Evolutionary conservation across 352 stramenopile genomes (phyloP).

Genomic region (Pythium apleroticum): DNA sequence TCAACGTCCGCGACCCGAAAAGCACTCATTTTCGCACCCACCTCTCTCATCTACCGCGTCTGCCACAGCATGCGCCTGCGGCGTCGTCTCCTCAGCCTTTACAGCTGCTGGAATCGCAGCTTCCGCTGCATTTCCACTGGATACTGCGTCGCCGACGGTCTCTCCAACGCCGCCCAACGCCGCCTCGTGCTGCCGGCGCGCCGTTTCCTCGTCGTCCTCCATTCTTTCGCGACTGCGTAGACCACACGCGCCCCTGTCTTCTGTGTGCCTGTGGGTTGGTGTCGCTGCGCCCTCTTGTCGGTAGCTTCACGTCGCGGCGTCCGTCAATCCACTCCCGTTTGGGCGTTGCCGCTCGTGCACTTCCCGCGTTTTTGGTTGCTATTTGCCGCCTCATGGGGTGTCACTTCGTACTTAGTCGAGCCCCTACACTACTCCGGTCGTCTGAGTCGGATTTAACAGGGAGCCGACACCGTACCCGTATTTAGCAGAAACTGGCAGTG

Average conservation of each 20-base stretch:
- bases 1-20: background rate
- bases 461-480: background rate
- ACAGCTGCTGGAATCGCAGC: background rate
- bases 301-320: background rate
- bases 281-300: slow-evolving; percentile 1
- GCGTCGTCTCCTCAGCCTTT: background rate
- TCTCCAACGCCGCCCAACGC: background rate
- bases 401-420: slow-evolving; percentile 22
- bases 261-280: background rate
- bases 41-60: background rate
- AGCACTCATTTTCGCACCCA: background rate
- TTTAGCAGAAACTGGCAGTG: background rate
- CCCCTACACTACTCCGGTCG: background rate
- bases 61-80: background rate
- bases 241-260: background rate
- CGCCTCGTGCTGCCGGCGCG: background rate
- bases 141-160: background rate
- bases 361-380: slow-evolving; percentile 25
- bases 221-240: background rate
- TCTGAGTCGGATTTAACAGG: slow-evolving; percentile 1
- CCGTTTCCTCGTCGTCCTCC: slow-evolving; percentile 2
- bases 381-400: slow-evolving; percentile 3
- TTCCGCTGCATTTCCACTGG: background rate
- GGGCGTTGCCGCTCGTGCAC: slow-evolving; percentile 18
- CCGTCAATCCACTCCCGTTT: background rate